Evolutionary conservation across 306 rosid species (phyloP).

Genomic region (Ceratonia siliqua): DNA sequence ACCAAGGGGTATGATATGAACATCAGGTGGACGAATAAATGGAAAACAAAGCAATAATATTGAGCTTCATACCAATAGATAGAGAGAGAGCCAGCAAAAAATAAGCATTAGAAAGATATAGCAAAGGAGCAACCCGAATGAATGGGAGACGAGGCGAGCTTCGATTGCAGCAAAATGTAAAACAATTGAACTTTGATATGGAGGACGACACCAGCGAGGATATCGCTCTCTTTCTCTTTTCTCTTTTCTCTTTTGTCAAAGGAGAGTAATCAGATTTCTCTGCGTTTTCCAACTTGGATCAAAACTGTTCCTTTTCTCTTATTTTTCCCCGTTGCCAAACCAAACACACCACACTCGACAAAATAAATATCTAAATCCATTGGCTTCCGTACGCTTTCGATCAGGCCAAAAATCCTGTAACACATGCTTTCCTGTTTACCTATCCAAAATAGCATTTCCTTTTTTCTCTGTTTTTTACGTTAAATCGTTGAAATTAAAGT

Average conservation of each 20-base stretch:
- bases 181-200: conserved; percentile 27
- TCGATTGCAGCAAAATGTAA: conserved; percentile 6
- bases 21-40: not conserved
- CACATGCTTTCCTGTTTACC: conserved; percentile 10
- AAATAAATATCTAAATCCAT: conserved; percentile 40
- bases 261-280: conserved; percentile 41
- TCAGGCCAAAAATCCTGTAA: conserved; percentile 16
- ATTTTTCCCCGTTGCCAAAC: conserved; percentile 48
- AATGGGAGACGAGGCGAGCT: conserved; percentile 37
- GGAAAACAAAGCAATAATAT: not conserved
- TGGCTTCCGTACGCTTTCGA: not conserved
- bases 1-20: not conserved
- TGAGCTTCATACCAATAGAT: not conserved
- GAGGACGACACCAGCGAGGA: conserved; percentile 35
- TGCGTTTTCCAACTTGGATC: conserved; percentile 41
- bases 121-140: conserved; percentile 24
- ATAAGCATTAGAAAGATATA: not conserved
- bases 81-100: not conserved
- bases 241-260: conserved; percentile 7
- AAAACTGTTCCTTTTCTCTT: conserved; percentile 23
- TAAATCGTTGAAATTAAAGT: too few relatives aligned
- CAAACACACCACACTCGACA: conserved; percentile 34
- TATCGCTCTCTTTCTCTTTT: conserved; percentile 26
- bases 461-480: not conserved
- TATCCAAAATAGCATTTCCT: conserved; percentile 37